These are phyloP conservation scores for Ochromonas danica DNA, from an alignment of 108 stramenopile genomes.

Conservation along the genomic window DNA sequence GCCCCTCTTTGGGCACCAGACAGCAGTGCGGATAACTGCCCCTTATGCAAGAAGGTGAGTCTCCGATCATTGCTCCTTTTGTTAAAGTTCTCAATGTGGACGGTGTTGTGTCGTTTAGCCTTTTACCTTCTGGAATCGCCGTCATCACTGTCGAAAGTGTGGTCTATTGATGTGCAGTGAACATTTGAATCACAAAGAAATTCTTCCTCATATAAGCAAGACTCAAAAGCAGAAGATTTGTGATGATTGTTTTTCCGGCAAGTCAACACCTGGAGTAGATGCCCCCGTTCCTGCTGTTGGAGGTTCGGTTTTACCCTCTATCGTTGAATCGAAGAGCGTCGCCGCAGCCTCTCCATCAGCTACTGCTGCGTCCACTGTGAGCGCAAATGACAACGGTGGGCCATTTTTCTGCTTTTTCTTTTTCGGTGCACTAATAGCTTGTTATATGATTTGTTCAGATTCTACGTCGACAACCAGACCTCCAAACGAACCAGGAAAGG, in stretches of 20 bases:
- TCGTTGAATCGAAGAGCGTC: too few relatives aligned
- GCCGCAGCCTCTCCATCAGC: too few relatives aligned
- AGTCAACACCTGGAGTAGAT: too few relatives aligned
- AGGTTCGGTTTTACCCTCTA: too few relatives aligned
- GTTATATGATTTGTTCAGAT: too few relatives aligned
- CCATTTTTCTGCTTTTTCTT: too few relatives aligned
- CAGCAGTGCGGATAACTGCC: background rate
- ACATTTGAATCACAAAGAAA: background rate
- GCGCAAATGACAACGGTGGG: too few relatives aligned
- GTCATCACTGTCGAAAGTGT: slow-evolving; percentile 32
- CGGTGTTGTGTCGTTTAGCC: background rate
- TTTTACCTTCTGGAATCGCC: slow-evolving; percentile 19
- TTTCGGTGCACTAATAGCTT: too few relatives aligned
- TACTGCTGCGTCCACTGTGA: too few relatives aligned
- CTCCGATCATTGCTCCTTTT: background rate
- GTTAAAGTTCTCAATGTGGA: background rate
- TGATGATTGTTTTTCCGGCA: slow-evolving; percentile 11
- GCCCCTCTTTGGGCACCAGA: slow-evolving; percentile 18
- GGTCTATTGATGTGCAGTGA: slow-evolving; percentile 18
- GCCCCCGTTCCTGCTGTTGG: background rate
- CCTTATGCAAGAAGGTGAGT: background rate
- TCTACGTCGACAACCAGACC: too few relatives aligned
- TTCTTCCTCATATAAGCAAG: background rate
- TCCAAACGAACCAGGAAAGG: too few relatives aligned
- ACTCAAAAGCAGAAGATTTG: slow-evolving; percentile 8